Evolutionary conservation across 106 monocot species (phyloP).

Genomic region (Cymbidium sinense): DNA sequence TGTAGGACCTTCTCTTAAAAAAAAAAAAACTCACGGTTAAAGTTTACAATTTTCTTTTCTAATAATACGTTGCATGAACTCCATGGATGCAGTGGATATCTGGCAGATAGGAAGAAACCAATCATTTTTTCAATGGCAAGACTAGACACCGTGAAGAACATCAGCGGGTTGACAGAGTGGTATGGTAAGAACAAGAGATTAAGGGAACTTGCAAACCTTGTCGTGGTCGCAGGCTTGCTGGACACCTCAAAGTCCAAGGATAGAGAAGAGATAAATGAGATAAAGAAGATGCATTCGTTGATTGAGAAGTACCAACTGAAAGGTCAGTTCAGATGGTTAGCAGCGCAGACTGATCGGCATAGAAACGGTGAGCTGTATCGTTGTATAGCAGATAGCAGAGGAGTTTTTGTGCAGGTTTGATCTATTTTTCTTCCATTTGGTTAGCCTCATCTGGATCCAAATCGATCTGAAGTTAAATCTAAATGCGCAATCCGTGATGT

Average conservation of each 20-base stretch:
- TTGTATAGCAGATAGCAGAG: slow-evolving; percentile 86
- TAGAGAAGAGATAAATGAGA: slow-evolving; percentile 86
- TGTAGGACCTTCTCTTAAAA: slow-evolving; percentile 29
- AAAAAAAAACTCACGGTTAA: background rate
- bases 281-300: slow-evolving; percentile 88
- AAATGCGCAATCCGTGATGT: background rate
- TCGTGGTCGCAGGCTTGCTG: slow-evolving; percentile 81
- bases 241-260: slow-evolving; percentile 87
- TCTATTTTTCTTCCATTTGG: background rate
- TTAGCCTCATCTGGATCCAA: background rate
- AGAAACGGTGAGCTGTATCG: slow-evolving; percentile 90
- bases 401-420: slow-evolving; percentile 79
- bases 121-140: slow-evolving; percentile 98
- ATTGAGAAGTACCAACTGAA: slow-evolving; percentile 70
- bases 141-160: slow-evolving; percentile 94
- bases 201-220: slow-evolving; percentile 82
- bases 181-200: slow-evolving; percentile 80
- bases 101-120: slow-evolving; percentile 72
- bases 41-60: background rate
- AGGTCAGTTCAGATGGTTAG: slow-evolving; percentile 93
- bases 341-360: slow-evolving; percentile 71
- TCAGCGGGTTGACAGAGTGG: slow-evolving; percentile 84
- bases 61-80: background rate
- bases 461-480: background rate
- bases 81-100: slow-evolving; percentile 45